These are phyloP conservation scores for Trypanosoma conorhini DNA, from an alignment of 208 protist species.

Conservation along the genomic window DNA sequence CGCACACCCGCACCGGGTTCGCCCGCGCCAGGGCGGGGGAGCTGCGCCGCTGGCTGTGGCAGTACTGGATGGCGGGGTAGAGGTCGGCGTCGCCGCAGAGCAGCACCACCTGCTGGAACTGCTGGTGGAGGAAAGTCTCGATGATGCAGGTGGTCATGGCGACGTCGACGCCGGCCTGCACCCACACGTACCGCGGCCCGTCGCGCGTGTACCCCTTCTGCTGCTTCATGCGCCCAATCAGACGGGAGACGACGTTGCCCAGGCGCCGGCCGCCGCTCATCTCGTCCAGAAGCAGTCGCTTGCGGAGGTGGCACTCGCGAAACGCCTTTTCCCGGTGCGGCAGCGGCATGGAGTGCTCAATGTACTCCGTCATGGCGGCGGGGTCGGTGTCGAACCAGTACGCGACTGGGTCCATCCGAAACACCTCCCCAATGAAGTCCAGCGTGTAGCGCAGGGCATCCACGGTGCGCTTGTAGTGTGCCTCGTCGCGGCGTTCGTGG, in stretches of 20 bases:
- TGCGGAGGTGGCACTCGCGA: constrained; percentile 50
- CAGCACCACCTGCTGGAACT: constrained; percentile 82
- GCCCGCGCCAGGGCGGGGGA: constrained; percentile 28
- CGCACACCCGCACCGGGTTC: constrained; percentile 80
- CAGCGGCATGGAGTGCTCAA: constrained; percentile 77
- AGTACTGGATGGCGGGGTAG: constrained; percentile 79
- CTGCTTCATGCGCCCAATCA: constrained; percentile 83
- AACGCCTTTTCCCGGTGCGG: constrained; percentile 60
- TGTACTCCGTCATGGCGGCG: constrained; percentile 68
- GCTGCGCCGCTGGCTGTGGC: constrained; percentile 58
- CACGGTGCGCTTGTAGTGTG: constrained; percentile 56
- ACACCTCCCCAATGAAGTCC: constrained; percentile 81
- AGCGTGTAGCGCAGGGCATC: constrained; percentile 64
- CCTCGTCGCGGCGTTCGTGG: constrained; percentile 33
- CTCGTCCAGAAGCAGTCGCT: constrained; percentile 66
- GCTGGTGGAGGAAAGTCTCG: constrained; percentile 64
- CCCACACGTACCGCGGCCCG: constrained; percentile 79
- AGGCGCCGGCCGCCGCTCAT: constrained; percentile 79
- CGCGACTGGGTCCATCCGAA: constrained; percentile 64
- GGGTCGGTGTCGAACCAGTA: constrained; percentile 90
- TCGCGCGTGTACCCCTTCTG: constrained; percentile 72
- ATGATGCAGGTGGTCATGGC: constrained; percentile 78
- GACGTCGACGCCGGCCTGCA: constrained; percentile 86
- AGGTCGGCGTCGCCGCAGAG: constrained; percentile 83
- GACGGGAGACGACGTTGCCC: constrained; percentile 74